Evolutionary conservation across 805 yeast genomes (phyloP), one percentile per base, ranked within the genome.

Genomic region (Zygosaccharomyces pseudorouxii): DNA sequence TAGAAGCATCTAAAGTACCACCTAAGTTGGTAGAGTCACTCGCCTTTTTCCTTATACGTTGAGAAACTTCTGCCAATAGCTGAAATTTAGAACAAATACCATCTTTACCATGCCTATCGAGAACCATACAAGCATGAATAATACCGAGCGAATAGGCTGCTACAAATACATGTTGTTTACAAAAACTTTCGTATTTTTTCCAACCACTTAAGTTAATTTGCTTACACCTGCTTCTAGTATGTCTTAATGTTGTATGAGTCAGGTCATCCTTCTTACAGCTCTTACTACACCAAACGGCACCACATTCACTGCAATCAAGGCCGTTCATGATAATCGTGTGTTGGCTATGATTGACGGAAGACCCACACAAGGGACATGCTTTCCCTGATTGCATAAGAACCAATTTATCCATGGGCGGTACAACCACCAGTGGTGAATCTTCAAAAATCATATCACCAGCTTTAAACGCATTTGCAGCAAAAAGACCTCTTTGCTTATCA

Each of bases 291-390:
- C 93, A 87, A 42, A 81, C 69, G 45, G 80, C 84, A 6, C 74
- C 64, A 56, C 92, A 85, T 12, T 74, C 73, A 44, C 74, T 71
- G 67, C 95, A 87, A 54, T 81, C 84, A 42, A 82, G 68, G n/a
- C 84, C 82, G 45, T 69, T 63, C 42, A 60, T 58, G 30, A 69
- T 53, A 14, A 70, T 57, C 31, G 56, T 60, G 41, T 64, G 67
- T 10, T 62, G 53, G 12, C 56, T 52, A 35, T 61, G 56, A 2
- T 51, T 53, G 33, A 82, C 65, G 1, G 81, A 67, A 40, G 75
- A 74, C 0, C 89, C 88, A 70, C 96, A 87, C 59, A 77, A 75
- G 1, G 87, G 71, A 63, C 96, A 87, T 3, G 87, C 86, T 55
- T 78, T 78, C 0, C 89, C 86, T 18, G 65, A 60, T 39, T 76